Conservation (phyloP, 306 rosid genomes). For the Oemleria cerasiformis region DNA sequence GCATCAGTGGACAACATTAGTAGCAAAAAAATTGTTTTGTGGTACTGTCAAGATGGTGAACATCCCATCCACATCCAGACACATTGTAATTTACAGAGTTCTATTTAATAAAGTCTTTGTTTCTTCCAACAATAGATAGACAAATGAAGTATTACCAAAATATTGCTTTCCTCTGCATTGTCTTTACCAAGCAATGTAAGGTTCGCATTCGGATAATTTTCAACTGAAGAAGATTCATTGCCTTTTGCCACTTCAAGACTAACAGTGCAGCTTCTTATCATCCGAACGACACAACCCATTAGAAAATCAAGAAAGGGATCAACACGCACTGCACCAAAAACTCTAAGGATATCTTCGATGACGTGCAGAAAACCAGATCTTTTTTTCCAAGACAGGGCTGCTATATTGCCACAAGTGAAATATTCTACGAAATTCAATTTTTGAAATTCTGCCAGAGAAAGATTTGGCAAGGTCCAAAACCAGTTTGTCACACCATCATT, state of each 20-base stretch:
- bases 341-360: constrained; percentile 73
- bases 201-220: constrained; percentile 20
- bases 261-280: constrained; percentile 70
- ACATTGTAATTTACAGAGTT: neutral
- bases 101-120: neutral
- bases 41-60: neutral
- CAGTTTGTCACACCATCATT: constrained; percentile 53
- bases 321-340: constrained; percentile 76
- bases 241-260: constrained; percentile 46
- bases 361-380: constrained; percentile 84
- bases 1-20: neutral
- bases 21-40: neutral
- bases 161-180: constrained; percentile 25
- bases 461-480: constrained; percentile 53
- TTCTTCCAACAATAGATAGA: neutral
- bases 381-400: constrained; percentile 71
- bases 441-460: constrained; percentile 45
- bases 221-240: constrained; percentile 27
- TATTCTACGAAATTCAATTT: constrained; percentile 50
- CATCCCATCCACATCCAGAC: neutral
- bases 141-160: constrained; percentile 48
- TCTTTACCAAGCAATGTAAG: constrained; percentile 27
- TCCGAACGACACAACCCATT: constrained; percentile 82
- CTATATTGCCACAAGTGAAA: constrained; percentile 59
- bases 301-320: constrained; percentile 75